phyloP scores from a whole-genome alignment of 768 basidiomycete species.

The Rubroboletus satanas region DNA sequence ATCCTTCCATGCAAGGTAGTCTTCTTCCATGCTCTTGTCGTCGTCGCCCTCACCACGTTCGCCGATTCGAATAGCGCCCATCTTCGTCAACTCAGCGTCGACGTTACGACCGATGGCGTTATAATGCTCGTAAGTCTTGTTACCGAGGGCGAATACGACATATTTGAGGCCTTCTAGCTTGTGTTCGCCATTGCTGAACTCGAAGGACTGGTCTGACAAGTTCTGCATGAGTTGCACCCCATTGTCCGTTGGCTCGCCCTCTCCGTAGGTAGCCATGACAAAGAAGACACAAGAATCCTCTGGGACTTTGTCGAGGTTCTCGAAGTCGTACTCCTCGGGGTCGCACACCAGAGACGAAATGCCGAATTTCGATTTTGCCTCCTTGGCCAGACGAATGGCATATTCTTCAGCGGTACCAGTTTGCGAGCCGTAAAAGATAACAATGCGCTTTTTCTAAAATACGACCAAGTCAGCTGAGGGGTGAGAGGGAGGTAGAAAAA shows the following conservation, averaged over 20 bases:
- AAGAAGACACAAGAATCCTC: conserved; percentile 88
- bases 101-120: conserved; percentile 83
- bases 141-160: conserved; percentile 91
- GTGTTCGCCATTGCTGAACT: conserved; percentile 77
- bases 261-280: conserved; percentile 97
- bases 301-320: conserved; percentile 88
- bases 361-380: conserved; percentile 95
- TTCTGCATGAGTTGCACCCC: conserved; percentile 94
- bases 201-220: conserved; percentile 79
- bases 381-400: conserved; percentile 95
- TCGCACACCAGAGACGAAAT: conserved; percentile 95
- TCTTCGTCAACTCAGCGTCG: conserved; percentile 66
- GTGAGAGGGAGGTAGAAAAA: conserved; percentile 1
- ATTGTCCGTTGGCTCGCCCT: conserved; percentile 98
- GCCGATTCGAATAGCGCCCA: conserved; percentile 84
- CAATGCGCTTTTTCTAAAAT: conserved; percentile 87
- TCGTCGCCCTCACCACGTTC: conserved; percentile 95
- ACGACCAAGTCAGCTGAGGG: conserved; percentile 1
- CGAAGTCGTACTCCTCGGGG: conserved; percentile 98
- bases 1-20: conserved; percentile 99
- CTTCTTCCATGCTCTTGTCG: conserved; percentile 99
- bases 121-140: conserved; percentile 95
- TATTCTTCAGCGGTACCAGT: conserved; percentile 99
- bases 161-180: conserved; percentile 84
- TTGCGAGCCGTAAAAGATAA: conserved; percentile 98